Conservation (phyloP, 2,329 filamentous ascomycete genomes). For the Fusarium globosum region DNA sequence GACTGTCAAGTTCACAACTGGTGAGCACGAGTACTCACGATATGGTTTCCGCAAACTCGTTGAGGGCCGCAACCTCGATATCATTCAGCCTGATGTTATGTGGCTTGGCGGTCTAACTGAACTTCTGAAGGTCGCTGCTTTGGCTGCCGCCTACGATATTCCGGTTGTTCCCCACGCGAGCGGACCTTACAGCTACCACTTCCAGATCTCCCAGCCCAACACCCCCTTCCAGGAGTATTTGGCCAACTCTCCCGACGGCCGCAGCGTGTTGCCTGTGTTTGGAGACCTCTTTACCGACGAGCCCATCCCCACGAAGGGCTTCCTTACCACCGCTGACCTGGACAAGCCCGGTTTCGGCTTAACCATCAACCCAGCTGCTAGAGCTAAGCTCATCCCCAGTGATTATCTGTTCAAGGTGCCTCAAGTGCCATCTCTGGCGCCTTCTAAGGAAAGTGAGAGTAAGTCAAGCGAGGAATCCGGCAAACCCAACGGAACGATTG, state of each 20-base stretch:
- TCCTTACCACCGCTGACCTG: constrained; percentile 79
- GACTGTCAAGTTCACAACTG: constrained; percentile 91
- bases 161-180: constrained; percentile 96
- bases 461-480: constrained; percentile 23
- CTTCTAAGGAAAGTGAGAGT: constrained; percentile 43
- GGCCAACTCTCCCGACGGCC: constrained; percentile 90
- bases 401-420: constrained; percentile 77
- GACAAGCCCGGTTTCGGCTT: constrained; percentile 93
- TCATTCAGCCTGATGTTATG: constrained; percentile 97
- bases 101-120: constrained; percentile 96
- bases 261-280: constrained; percentile 90
- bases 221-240: constrained; percentile 96
- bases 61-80: constrained; percentile 90
- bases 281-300: constrained; percentile 92
- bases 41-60: constrained; percentile 96
- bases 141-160: constrained; percentile 93
- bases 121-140: constrained; percentile 86
- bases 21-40: constrained; percentile 94
- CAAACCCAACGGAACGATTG: constrained; percentile 43
- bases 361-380: constrained; percentile 82
- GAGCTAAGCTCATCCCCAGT: constrained; percentile 78
- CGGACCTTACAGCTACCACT: constrained; percentile 95
- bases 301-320: constrained; percentile 86
- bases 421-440: constrained; percentile 59
- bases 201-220: constrained; percentile 92